A percentile compares a stretch with the other conserved stretches of the same genome.
These are phyloP conservation scores for Aspergillus hiratsukae DNA, from an alignment of 2,329 filamentous ascomycete genomes.

Conservation along the genomic window DNA sequence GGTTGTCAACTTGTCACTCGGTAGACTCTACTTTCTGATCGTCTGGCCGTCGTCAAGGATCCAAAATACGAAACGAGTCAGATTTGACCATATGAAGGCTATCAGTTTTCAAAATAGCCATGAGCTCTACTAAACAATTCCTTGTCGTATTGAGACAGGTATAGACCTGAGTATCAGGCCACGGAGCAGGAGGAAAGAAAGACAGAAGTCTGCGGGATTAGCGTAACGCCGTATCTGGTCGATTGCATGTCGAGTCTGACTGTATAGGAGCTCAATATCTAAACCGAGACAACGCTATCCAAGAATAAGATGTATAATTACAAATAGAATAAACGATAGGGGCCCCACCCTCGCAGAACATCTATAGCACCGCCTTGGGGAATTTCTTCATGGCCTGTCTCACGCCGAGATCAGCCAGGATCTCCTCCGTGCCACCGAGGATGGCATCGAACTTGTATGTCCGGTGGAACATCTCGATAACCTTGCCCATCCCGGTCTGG, in stretches of 20 bases:
- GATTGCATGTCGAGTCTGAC: neutral
- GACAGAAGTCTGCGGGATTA: neutral
- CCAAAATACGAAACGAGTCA: neutral
- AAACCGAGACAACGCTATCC: neutral
- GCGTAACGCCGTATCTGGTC: neutral
- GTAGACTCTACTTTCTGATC: neutral
- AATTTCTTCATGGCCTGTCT: constrained; percentile 79
- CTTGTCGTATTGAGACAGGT: constrained; percentile 21
- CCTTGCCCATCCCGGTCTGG: constrained; percentile 74
- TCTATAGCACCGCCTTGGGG: constrained; percentile 75
- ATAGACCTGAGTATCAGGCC: constrained; percentile 17
- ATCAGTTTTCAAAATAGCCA: constrained; percentile 26
- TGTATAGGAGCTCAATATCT: neutral
- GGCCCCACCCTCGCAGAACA: neutral
- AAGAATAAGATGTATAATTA: neutral
- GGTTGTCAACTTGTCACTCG: too few relatives aligned
- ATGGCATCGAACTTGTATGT: constrained; percentile 80
- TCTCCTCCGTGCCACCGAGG: constrained; percentile 77
- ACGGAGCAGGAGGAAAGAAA: neutral
- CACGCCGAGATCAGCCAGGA: constrained; percentile 75
- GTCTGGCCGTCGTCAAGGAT: neutral
- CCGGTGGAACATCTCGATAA: constrained; percentile 79
- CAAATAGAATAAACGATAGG: neutral
- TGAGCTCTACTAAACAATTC: constrained; percentile 22
- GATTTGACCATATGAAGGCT: neutral